phyloP scores from a whole-genome alignment of 768 basidiomycete species.

The Leccinum imitatum region DNA sequence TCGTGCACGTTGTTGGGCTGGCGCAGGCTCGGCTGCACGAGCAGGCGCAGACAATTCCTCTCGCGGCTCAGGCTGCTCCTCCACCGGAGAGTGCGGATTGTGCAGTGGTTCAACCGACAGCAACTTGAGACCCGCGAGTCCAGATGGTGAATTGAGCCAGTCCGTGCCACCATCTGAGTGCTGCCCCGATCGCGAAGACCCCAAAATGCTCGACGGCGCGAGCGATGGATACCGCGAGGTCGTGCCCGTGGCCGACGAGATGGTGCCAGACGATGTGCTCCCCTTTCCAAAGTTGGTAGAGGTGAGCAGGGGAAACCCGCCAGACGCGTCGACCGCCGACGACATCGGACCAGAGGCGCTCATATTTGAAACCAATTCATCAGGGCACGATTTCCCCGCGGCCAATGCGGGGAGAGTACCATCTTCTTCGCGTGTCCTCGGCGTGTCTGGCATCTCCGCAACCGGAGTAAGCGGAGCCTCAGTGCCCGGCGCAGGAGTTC shows the following conservation, averaged over 20 bases:
- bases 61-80: constrained; percentile 5
- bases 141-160: constrained; percentile 27
- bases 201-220: constrained; percentile 16
- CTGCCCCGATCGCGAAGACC: constrained; percentile 8
- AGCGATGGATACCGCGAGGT: constrained; percentile 32
- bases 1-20: constrained; percentile 16
- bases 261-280: constrained; percentile 17
- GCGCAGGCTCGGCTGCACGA: background rate
- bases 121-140: constrained; percentile 20
- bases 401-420: constrained; percentile 3
- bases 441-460: constrained; percentile 15
- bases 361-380: constrained; percentile 12
- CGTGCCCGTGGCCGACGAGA: constrained; percentile 11
- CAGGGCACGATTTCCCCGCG: constrained; percentile 9
- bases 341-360: constrained; percentile 9
- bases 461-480: constrained; percentile 19
- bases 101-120: constrained; percentile 13
- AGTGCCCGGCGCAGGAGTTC: background rate
- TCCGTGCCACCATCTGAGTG: constrained; percentile 18
- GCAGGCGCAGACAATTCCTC: background rate
- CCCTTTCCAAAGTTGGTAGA: constrained; percentile 29
- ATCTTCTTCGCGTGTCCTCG: background rate
- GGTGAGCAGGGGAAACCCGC: constrained; percentile 22
- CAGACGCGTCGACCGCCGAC: constrained; percentile 2
- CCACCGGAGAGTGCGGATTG: constrained; percentile 26